Evolutionary conservation across 495 filamentous ascomycete species (phyloP).

Genomic region (Trichocladium uniseriatum): DNA sequence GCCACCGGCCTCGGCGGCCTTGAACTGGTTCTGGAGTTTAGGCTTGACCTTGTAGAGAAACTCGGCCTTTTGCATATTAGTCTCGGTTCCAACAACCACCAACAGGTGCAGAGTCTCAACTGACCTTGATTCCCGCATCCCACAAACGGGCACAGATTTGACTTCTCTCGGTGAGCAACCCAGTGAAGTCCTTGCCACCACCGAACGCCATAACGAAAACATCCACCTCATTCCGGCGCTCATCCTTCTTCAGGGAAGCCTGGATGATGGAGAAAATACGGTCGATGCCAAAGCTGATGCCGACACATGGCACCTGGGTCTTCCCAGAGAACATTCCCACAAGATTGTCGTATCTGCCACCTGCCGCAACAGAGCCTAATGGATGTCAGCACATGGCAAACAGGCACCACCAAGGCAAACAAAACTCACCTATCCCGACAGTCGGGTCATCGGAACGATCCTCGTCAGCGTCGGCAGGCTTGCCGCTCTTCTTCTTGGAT

Average conservation of each 20-base stretch:
- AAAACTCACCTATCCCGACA: conserved; percentile 65
- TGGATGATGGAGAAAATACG: conserved; percentile 89
- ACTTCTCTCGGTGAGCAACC: conserved; percentile 74
- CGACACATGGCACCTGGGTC: conserved; percentile 77
- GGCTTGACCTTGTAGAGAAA: conserved; percentile 75
- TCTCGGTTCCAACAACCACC: background rate
- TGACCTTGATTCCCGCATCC: conserved; percentile 68
- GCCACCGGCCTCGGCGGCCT: conserved; percentile 53
- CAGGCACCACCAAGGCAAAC: too few relatives aligned
- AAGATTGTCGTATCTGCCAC: conserved; percentile 81
- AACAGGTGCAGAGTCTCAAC: background rate
- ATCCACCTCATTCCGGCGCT: conserved; percentile 60
- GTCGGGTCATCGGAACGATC: conserved; percentile 76
- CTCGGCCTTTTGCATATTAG: conserved; percentile 44
- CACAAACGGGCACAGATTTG: conserved; percentile 61
- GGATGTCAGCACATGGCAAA: too few relatives aligned
- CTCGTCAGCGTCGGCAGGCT: conserved; percentile 52
- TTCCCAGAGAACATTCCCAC: conserved; percentile 91
- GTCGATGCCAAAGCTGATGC: conserved; percentile 91
- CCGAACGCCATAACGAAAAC: conserved; percentile 91
- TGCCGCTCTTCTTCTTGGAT: conserved; percentile 48
- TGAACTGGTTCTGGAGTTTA: conserved; percentile 70
- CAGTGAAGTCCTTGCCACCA: conserved; percentile 73
- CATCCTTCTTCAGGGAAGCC: conserved; percentile 57
- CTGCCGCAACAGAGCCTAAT: conserved; percentile 78